Evolutionary conservation across 345 rosid species (phyloP).

Genomic region (Eutrema japonicum): DNA sequence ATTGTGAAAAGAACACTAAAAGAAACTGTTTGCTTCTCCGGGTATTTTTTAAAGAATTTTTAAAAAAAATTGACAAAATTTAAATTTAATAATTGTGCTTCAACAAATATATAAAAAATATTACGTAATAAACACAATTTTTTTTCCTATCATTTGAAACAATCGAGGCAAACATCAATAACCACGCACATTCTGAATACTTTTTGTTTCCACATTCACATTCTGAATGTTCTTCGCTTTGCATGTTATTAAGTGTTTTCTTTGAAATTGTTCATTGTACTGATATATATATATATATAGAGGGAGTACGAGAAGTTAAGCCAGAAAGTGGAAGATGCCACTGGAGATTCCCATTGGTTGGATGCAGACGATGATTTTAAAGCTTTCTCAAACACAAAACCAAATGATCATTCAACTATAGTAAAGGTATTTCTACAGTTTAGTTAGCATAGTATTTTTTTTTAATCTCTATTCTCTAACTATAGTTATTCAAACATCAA

Average conservation of each 20-base stretch:
- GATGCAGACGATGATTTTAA: conserved; percentile 48
- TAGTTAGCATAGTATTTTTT: too few relatives aligned
- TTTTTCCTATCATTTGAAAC: too few relatives aligned
- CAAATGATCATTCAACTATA: conserved; percentile 57
- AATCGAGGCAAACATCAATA: too few relatives aligned
- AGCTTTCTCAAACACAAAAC: conserved; percentile 48
- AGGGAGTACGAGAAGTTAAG: conserved; percentile 55
- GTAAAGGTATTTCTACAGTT: conserved; percentile 54
- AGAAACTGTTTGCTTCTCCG: too few relatives aligned
- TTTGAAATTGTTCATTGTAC: background rate
- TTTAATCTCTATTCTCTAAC: background rate
- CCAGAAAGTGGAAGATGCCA: conserved; percentile 50
- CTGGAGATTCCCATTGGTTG: conserved; percentile 17
- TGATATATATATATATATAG: conserved; percentile 46
- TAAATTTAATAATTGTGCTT: too few relatives aligned
- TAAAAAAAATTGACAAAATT: background rate
- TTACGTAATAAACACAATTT: too few relatives aligned
- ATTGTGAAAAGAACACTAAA: background rate
- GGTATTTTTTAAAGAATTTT: background rate
- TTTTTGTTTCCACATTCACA: too few relatives aligned
- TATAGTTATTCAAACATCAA: background rate
- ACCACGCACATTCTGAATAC: too few relatives aligned
- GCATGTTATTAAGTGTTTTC: background rate
- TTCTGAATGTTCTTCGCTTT: background rate
- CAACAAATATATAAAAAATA: too few relatives aligned